A percentile compares a stretch with the other conserved stretches of the same genome.
phyloP scores from a whole-genome alignment of 257 asterid species.

The Solanum arcanum region DNA sequence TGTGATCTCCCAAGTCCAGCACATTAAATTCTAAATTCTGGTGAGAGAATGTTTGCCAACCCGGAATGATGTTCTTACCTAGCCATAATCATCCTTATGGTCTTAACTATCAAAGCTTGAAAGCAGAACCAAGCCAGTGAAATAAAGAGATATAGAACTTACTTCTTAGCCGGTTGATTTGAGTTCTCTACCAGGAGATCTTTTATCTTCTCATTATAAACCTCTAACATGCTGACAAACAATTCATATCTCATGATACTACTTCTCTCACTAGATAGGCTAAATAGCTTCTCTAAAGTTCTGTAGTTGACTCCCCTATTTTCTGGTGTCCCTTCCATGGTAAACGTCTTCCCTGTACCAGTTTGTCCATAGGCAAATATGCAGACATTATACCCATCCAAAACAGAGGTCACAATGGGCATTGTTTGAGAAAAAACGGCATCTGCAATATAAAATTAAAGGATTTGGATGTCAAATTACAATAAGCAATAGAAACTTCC shows the following conservation, averaged over 20 bases:
- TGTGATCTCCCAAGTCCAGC: neutral
- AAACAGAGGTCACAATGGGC: conserved; percentile 85
- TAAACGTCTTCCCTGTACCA: conserved; percentile 71
- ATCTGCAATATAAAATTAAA: conserved; percentile 36
- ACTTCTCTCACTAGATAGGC: conserved; percentile 55
- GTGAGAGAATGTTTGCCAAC: neutral
- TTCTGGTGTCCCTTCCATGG: conserved; percentile 95
- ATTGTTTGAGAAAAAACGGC: conserved; percentile 59
- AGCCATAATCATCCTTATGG: neutral
- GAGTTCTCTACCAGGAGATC: conserved; percentile 80
- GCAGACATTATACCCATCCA: conserved; percentile 93
- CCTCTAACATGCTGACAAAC: conserved; percentile 94
- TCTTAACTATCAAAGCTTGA: neutral
- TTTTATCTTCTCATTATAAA: conserved; percentile 92
- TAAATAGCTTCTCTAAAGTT: conserved; percentile 76
- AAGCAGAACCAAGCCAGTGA: neutral
- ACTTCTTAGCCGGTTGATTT: conserved; percentile 72
- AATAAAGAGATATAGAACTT: conserved; percentile 20
- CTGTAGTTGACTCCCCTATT: conserved; percentile 87
- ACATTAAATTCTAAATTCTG: neutral
- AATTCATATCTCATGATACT: conserved; percentile 54
- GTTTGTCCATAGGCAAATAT: conserved; percentile 97
- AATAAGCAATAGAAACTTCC: neutral
- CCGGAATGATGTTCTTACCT: neutral
- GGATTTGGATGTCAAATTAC: neutral